Evolutionary conservation across 345 rosid genomes (phyloP).

Genomic region (Schrenkiella parvula): DNA sequence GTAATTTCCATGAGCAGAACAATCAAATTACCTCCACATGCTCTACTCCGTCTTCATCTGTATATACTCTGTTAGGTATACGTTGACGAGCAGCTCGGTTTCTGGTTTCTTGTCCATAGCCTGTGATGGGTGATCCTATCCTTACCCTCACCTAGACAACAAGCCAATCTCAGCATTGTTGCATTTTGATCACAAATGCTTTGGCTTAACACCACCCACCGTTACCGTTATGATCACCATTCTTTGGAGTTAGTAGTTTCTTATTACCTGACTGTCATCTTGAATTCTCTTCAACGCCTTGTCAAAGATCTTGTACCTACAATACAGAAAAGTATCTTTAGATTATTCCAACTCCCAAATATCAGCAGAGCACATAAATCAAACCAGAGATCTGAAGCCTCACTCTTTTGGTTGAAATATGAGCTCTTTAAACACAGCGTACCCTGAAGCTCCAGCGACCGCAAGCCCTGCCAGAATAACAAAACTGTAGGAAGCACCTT

Average conservation of each 20-base stretch:
- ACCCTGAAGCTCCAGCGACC: conserved; percentile 86
- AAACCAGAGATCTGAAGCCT: conserved; percentile 26
- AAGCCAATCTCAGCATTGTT: background rate
- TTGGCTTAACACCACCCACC: background rate
- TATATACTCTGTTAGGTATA: conserved; percentile 67
- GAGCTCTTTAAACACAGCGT: conserved; percentile 85
- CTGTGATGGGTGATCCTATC: conserved; percentile 95
- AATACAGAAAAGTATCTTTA: conserved; percentile 14
- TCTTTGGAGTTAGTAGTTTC: background rate
- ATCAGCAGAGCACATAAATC: background rate
- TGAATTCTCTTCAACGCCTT: conserved; percentile 85
- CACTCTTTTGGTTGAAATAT: conserved; percentile 97
- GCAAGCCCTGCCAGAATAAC: conserved; percentile 91
- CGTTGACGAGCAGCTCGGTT: conserved; percentile 97
- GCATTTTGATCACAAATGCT: background rate
- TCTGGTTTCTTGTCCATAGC: conserved; percentile 94
- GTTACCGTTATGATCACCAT: conserved; percentile 8
- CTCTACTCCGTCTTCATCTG: conserved; percentile 96
- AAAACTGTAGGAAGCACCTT: conserved; percentile 91
- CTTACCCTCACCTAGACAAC: conserved; percentile 74
- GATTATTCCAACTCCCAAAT: conserved; percentile 1
- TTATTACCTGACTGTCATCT: conserved; percentile 78
- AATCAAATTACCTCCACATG: conserved; percentile 65
- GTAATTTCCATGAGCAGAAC: background rate
- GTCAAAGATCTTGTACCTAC: conserved; percentile 82